These are phyloP conservation scores for Emericellopsis terricola DNA, from an alignment of 495 filamentous ascomycete species.

Conservation along the genomic window DNA sequence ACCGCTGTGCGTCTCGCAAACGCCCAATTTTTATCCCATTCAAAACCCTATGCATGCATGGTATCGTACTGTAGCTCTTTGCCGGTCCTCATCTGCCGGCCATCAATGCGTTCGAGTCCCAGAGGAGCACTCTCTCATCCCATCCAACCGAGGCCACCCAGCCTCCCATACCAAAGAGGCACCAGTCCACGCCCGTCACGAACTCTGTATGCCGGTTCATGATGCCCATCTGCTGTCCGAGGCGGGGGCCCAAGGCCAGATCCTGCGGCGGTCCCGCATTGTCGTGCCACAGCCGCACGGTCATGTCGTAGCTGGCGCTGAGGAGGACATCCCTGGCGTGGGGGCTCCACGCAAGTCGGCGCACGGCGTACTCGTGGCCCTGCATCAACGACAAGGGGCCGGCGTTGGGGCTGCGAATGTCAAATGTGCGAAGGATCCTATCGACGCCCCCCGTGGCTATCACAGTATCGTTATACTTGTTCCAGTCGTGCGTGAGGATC, in stretches of 20 bases:
- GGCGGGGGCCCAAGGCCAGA: constrained; percentile 12
- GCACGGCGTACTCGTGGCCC: constrained; percentile 83
- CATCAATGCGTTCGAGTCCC: constrained; percentile 52
- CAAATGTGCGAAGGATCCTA: constrained; percentile 67
- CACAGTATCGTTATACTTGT: constrained; percentile 77
- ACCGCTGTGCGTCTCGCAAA: too few relatives aligned
- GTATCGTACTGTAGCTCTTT: too few relatives aligned
- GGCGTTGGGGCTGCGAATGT: constrained; percentile 54
- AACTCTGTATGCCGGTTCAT: constrained; percentile 94
- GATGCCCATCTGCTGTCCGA: constrained; percentile 57
- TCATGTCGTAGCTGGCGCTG: constrained; percentile 95
- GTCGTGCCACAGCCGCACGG: constrained; percentile 81
- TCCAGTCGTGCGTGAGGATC: constrained; percentile 93
- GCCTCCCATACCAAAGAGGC: constrained; percentile 82
- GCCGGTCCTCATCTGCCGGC: neutral
- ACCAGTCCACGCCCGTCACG: constrained; percentile 95
- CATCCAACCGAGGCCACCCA: constrained; percentile 90
- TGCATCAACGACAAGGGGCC: constrained; percentile 52
- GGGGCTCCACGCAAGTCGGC: constrained; percentile 74
- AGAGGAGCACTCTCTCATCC: constrained; percentile 81
- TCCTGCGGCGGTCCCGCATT: constrained; percentile 26
- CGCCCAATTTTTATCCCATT: too few relatives aligned
- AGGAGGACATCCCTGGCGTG: constrained; percentile 73
- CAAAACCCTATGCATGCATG: too few relatives aligned
- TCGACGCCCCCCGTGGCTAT: constrained; percentile 88